phyloP scores from a whole-genome alignment of 2,329 filamentous ascomycete genomes.

The Aureobasidium lini region DNA sequence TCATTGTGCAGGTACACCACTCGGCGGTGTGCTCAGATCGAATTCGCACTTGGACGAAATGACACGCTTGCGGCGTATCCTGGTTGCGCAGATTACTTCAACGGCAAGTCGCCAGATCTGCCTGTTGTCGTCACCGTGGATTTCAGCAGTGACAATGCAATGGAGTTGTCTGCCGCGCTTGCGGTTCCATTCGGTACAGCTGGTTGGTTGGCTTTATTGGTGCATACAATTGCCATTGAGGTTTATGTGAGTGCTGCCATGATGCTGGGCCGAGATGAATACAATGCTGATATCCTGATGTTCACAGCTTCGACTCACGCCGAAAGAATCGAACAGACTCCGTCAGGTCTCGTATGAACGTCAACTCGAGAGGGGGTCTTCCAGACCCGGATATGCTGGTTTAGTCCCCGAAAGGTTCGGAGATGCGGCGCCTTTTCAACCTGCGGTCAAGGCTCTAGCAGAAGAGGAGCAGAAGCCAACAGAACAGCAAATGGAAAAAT shows the following conservation, averaged over 20 bases:
- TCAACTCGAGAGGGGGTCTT: constrained; percentile 48
- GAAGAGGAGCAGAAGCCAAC: too few species aligned
- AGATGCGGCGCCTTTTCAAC: constrained; percentile 19
- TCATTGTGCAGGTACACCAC: constrained; percentile 23
- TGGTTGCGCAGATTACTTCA: not conserved
- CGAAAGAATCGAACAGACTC: constrained; percentile 46
- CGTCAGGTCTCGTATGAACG: constrained; percentile 49
- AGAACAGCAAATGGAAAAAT: too few species aligned
- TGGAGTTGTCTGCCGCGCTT: constrained; percentile 37
- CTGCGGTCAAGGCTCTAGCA: not conserved
- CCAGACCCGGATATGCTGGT: constrained; percentile 42
- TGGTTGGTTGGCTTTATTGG: constrained; percentile 44
- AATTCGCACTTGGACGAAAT: not conserved
- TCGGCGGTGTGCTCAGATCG: constrained; percentile 40
- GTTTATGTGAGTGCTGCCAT: not conserved
- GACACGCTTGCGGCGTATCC: not conserved
- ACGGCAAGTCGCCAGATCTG: not conserved
- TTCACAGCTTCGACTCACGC: constrained; percentile 45
- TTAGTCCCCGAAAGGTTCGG: constrained; percentile 35
- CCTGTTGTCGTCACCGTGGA: not conserved
- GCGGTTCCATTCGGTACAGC: constrained; percentile 45
- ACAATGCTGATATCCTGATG: not conserved
- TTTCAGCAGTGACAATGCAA: constrained; percentile 16
- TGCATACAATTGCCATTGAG: constrained; percentile 42
- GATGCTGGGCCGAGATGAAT: too few species aligned